Conservation (phyloP, 768 basidiomycete species). For the Sistotremastrum suecicum region DNA sequence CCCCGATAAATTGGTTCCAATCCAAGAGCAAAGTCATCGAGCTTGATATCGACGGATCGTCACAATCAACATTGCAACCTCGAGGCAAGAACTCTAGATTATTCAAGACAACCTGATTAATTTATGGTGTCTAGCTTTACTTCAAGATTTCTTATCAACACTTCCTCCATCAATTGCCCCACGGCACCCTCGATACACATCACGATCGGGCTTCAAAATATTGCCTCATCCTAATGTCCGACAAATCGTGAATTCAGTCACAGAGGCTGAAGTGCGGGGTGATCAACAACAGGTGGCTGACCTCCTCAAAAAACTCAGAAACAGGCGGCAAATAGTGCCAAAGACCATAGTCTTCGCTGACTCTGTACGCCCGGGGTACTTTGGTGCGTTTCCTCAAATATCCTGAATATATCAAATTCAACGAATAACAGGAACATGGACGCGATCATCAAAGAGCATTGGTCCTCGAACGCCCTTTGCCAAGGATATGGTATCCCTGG, state of each 20-base stretch:
- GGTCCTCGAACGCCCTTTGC: conserved; percentile 76
- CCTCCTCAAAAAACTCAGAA: conserved; percentile 44
- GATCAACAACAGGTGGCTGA: conserved; percentile 55
- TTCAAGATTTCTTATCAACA: conserved; percentile 3
- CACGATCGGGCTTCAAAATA: conserved; percentile 14
- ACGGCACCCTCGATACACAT: not conserved
- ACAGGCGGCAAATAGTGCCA: conserved; percentile 49
- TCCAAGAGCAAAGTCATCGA: conserved; percentile 12
- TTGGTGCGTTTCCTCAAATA: conserved; percentile 29
- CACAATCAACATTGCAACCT: too few species aligned
- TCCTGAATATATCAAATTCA: not conserved
- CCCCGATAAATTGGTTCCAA: conserved; percentile 60
- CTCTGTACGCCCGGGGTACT: conserved; percentile 84
- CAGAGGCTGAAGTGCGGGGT: conserved; percentile 64
- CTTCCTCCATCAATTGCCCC: conserved; percentile 8
- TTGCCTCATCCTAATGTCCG: conserved; percentile 25
- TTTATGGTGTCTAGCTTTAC: too few species aligned
- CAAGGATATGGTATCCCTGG: conserved; percentile 59
- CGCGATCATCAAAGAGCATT: conserved; percentile 60
- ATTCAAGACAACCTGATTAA: too few species aligned
- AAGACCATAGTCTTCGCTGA: conserved; percentile 77
- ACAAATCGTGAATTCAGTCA: conserved; percentile 44
- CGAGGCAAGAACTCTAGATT: too few species aligned
- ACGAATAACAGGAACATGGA: conserved; percentile 52
- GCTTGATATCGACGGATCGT: not conserved